Base-by-base conservation (phyloP, 164 flowering plant species). In the Vitis riparia region DNA sequence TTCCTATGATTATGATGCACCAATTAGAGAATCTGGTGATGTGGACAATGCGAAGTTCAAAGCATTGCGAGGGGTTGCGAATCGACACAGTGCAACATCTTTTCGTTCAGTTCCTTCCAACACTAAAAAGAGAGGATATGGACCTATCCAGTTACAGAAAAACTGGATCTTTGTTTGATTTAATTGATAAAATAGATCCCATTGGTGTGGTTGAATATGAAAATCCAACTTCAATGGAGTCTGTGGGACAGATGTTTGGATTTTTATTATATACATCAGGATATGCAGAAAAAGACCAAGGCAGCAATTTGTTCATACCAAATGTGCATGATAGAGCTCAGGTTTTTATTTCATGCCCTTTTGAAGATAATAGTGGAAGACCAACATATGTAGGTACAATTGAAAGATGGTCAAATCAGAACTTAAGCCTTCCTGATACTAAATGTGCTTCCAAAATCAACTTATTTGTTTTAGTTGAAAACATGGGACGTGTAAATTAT, bases 1-100 rank as follows among this genome's bases (percentile, higher is more conserved):
- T 76, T 95, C 99, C 32, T 95, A 95, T 87, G 98, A 95, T 78
- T 95, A 95, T 85, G 99, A 95, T 85, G 98, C 99, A 62, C 98
- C 99, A 16, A 95, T 95, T 62, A 79, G 65, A 52, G 99, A 95
- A 80, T 83, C 86, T 71, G 98, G 99, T 74, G 96, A 93, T 77
- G 85, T 89, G 68, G 87, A 88, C 69, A 90, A 86, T 76, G 75
- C 79, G 48, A 95, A 95, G 71, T 95, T 83, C 71, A 80, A 75
- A 83, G 99, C 91, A 32, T 56, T 95, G 47, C 77, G 88, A 68
- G 79, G 74, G 68, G 94, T 93, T 62, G 82, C 91, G 70, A 71
- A 79, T 73, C 77, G 65, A 68, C 85, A 87, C 68, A 84, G 76
- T 74, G 63, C 72, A 68, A 67, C 55, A 8, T 63, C 93, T 55